Conservation (phyloP, 2,329 filamentous ascomycete species). For the Clonostachys chloroleuca region DNA sequence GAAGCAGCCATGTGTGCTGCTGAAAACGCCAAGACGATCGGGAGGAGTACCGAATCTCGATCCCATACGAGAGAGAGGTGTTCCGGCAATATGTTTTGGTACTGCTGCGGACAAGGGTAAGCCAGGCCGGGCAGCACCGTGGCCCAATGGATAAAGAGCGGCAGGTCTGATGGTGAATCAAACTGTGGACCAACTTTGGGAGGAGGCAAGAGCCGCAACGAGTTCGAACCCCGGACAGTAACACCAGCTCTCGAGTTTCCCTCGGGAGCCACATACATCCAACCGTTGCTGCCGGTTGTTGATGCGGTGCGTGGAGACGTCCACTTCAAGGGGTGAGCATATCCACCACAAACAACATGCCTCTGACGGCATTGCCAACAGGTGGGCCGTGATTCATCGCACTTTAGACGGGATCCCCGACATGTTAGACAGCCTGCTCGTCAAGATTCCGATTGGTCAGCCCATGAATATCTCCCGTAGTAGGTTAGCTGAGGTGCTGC, state of each 20-base stretch:
- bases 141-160: neutral
- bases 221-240: too few relatives aligned
- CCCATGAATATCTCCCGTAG: neutral
- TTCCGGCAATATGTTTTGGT: neutral
- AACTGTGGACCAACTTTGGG: too few relatives aligned
- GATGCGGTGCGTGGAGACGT: neutral
- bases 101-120: neutral
- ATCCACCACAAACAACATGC: neutral
- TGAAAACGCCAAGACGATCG: neutral
- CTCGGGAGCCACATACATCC: too few relatives aligned
- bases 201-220: too few relatives aligned
- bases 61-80: neutral
- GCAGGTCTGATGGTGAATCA: neutral
- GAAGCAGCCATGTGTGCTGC: neutral
- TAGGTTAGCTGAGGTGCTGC: neutral
- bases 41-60: neutral
- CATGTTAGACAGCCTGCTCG: neutral
- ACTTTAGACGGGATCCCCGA: neutral
- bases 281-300: too few relatives aligned
- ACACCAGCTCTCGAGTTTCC: too few relatives aligned
- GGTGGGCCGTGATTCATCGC: neutral
- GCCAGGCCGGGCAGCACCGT: neutral
- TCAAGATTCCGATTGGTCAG: neutral
- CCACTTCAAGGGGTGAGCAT: neutral
- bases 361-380: neutral